Evolutionary conservation across 2,329 filamentous ascomycete species (phyloP), one percentile per base, ranked within the genome.

Genomic region (Cryphonectria naterciae): DNA sequence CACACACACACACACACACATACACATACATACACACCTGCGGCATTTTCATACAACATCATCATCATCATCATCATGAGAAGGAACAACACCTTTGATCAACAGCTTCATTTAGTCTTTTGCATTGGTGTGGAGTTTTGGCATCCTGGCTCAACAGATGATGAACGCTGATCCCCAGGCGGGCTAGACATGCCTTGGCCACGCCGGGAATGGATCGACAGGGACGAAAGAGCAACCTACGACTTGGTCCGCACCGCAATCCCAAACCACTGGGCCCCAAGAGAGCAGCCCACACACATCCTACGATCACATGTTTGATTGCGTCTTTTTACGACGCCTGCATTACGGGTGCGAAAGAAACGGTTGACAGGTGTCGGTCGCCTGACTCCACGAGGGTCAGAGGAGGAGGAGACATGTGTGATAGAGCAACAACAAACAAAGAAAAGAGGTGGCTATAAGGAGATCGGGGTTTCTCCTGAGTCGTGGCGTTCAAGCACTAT

Each of bases 121-220:
- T 61, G 58, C 58, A 39, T 61, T 61, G 58, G 19, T 61, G 58
- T 61, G 58, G 58, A 61, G 58, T 39, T 39, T 15, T 39, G 35
- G 58, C 58, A n/a, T 25, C 35, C 22, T 7, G 58, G 58, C 32
- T 37, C 19, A n/a, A n/a, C 58, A 61, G 58, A 39, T 22, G 58
- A 39, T 61, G 17, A 61, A 22, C 58, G 58, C 32, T 37, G 58
- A 39, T 61, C 58, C 35, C 43, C 15, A 65, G 13, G 41, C 39
- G 39, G 39, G 25, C 63, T 8, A 32, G 39, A 49, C 28, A 19
- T 17, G 63, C 25, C 25, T 49, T 49, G 6, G 39, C 63, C 63
- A 35, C 28, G 41, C 63, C 25, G 10, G 63, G 63, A 65, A 65
- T 65, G 63, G 63, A 65, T 65, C 63, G 63, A 46, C 63, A 65